Evolutionary conservation across 1,284 basidiomycete genomes (phyloP).

Genomic region (Tilletia caries): DNA sequence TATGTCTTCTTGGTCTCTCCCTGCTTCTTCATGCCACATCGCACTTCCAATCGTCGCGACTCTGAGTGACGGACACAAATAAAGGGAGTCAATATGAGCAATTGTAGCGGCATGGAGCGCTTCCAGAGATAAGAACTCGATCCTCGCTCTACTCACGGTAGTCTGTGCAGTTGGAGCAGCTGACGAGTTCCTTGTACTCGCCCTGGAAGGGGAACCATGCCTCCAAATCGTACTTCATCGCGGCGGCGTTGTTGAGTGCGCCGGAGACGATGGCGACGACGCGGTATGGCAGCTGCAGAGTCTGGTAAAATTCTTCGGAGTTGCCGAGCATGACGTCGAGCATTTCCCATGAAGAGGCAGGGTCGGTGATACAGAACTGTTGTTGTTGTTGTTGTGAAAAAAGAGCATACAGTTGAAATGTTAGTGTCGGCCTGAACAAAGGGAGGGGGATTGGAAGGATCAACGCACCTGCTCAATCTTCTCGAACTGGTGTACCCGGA

Average conservation of each 20-base stretch:
- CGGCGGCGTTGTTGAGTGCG: slow-evolving; percentile 90
- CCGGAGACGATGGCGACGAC: slow-evolving; percentile 95
- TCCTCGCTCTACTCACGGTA: slow-evolving; percentile 40
- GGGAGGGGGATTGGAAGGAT: no score
- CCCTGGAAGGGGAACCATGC: slow-evolving; percentile 99
- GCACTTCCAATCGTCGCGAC: slow-evolving; percentile 46
- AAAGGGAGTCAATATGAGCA: background rate
- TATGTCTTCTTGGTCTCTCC: slow-evolving; percentile 52
- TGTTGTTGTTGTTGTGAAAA: background rate
- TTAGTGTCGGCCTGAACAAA: slow-evolving; percentile 7
- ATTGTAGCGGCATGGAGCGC: no score
- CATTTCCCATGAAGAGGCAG: slow-evolving; percentile 79
- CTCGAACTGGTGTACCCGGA: slow-evolving; percentile 99
- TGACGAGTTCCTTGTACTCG: slow-evolving; percentile 78
- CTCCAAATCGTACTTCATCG: slow-evolving; percentile 96
- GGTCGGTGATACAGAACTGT: slow-evolving; percentile 88
- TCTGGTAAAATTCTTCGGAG: slow-evolving; percentile 93
- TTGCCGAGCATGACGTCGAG: slow-evolving; percentile 85
- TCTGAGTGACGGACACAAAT: slow-evolving; percentile 16
- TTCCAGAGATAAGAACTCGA: no score
- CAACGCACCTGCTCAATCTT: slow-evolving; percentile 78
- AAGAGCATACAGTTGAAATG: no score
- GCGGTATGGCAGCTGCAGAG: slow-evolving; percentile 82
- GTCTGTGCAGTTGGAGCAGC: slow-evolving; percentile 57
- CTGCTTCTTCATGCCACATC: slow-evolving; percentile 52